Evolutionary conservation across 2,329 filamentous ascomycete species (phyloP), one percentile per base, ranked within the genome.

Genomic region (Talaromyces verruculosus): DNA sequence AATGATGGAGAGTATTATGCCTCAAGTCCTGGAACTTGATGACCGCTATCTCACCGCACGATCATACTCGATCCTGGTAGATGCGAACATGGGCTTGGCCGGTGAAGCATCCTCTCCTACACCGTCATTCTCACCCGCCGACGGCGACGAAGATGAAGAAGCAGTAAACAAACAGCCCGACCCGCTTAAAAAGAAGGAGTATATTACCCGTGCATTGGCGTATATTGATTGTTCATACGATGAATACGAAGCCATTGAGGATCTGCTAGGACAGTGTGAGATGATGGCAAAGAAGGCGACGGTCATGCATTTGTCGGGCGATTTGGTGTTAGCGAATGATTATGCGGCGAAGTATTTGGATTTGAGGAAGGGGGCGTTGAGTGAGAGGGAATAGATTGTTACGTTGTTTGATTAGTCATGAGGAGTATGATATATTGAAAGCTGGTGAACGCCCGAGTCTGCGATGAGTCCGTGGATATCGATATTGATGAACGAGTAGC

Each of bases 241-340:
- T 63, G 85, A 88, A 68, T 96, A 87, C 74, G 85, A 87, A 49
- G 84, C 82, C 57, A 81, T 92, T 15, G 88, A 91, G 73, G 91
- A 91, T 74, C 79, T 88, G 15, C 79, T 82, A n/a, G 88, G 87
- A 63, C 89, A 91, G 78, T 89, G 91, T 72, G 90, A 93, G 77
- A 88, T 91, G 82, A 85, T 93, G 80, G 89, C 90, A 22, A 95
- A 95, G 82, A 93, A 92, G 78, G 89, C 91, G 3, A 88, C 88
- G 61, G 85, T 96, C 61, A 90, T 91, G 82, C 88, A 89, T 75
- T 80, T 89, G 57, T 83, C 86, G 7, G 91, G 89, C 0, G 89
- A 93, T 70, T 76, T 83, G 69, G 82, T 81, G 19, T 71, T 88
- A 68, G 87, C 89, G 0, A 89, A 89, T 70, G 87, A 90, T 68